A percentile compares a stretch with the other conserved stretches of the same genome.
phyloP scores from a whole-genome alignment of 106 monocot genomes.

The Dendrobium nobile region DNA sequence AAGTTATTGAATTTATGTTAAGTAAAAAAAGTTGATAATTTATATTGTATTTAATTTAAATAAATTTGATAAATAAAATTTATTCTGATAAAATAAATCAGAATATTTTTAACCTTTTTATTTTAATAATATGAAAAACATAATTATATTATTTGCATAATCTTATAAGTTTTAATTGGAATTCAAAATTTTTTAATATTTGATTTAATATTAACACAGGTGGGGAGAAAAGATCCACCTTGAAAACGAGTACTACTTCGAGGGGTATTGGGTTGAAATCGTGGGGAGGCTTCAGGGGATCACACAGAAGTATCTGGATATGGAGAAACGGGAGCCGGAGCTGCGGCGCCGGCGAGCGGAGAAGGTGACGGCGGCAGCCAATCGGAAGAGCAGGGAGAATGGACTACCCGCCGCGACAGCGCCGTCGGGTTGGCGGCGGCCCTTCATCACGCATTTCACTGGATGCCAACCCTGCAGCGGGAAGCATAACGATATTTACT shows the following conservation, averaged over 20 bases:
- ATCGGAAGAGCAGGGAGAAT: slow-evolving; percentile 21
- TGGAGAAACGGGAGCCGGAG: slow-evolving; percentile 28
- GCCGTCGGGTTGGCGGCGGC: slow-evolving; percentile 31
- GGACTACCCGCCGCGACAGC: slow-evolving; percentile 7
- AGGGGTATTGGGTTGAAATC: slow-evolving; percentile 85
- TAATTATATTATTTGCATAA: too few species aligned
- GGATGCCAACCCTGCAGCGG: slow-evolving; percentile 92
- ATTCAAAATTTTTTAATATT: too few species aligned
- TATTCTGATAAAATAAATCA: too few species aligned
- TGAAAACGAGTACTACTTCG: slow-evolving; percentile 61
- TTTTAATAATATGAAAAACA: too few species aligned
- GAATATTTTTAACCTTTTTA: too few species aligned
- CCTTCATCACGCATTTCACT: slow-evolving; percentile 87
- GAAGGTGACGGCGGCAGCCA: slow-evolving; percentile 23
- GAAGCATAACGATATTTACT: slow-evolving; percentile 49
- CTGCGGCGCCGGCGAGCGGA: slow-evolving; percentile 53
- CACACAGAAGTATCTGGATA: slow-evolving; percentile 25
- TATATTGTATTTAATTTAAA: too few species aligned
- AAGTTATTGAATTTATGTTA: too few species aligned
- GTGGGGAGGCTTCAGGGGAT: slow-evolving; percentile 44
- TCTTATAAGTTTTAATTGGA: too few species aligned
- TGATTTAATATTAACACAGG: not conserved
- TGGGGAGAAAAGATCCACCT: slow-evolving; percentile 61
- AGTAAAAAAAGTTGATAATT: too few species aligned
- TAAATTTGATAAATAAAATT: too few species aligned